Conservation (phyloP, 495 filamentous ascomycete genomes). For the Cercophora sp. region DNA sequence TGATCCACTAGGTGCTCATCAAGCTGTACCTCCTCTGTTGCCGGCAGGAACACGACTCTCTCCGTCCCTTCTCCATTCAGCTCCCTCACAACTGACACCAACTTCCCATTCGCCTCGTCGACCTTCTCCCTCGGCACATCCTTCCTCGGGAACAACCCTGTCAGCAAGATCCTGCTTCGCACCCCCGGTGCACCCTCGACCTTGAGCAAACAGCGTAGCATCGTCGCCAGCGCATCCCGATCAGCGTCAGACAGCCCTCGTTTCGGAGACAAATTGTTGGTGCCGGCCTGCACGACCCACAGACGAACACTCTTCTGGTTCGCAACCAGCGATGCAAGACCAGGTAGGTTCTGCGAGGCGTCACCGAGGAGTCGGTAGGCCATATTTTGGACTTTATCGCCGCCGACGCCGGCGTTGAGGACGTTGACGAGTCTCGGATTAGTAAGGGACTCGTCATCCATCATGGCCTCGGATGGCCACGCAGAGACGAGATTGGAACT, state of each 20-base stretch:
- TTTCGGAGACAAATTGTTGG: constrained; percentile 33
- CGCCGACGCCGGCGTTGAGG: constrained; percentile 27
- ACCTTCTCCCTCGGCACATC: constrained; percentile 12
- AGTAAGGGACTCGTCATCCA: not conserved
- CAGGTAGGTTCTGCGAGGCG: not conserved
- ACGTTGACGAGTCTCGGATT: not conserved
- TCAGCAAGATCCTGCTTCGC: constrained; percentile 13
- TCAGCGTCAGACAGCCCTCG: constrained; percentile 31
- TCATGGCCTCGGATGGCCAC: constrained; percentile 19
- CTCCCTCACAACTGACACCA: constrained; percentile 5
- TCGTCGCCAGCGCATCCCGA: constrained; percentile 9
- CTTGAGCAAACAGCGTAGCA: constrained; percentile 22
- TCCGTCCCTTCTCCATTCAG: constrained; percentile 8
- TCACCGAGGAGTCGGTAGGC: constrained; percentile 30
- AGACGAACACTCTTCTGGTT: constrained; percentile 15
- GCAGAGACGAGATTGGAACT: constrained; percentile 12
- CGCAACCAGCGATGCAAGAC: constrained; percentile 19
- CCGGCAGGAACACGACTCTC: constrained; percentile 11
- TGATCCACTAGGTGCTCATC: constrained; percentile 28
- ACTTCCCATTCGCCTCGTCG: constrained; percentile 14
- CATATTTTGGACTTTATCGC: constrained; percentile 32
- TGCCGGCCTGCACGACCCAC: constrained; percentile 31
- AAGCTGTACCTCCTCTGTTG: constrained; percentile 1
- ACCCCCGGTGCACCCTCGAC: not conserved
- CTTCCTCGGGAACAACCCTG: constrained; percentile 16